Evolutionary conservation across 75 land plant genomes (phyloP).

Genomic region (Isoetes taiwanensis): DNA sequence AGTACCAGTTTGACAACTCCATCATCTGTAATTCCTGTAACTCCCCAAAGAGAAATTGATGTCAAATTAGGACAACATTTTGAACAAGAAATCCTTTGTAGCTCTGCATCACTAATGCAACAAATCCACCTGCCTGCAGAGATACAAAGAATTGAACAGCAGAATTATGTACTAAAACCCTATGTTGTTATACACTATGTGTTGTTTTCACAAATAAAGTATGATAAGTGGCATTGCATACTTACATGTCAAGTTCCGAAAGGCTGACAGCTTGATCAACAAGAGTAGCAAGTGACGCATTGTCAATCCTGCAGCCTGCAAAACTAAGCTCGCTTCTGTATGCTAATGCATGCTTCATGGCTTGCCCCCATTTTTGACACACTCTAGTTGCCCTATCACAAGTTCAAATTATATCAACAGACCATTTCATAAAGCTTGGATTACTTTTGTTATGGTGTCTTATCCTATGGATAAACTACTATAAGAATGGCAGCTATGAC

Average conservation of each 20-base stretch:
- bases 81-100: constrained; percentile 47
- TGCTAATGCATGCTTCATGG: constrained; percentile 47
- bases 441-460: too few relatives aligned
- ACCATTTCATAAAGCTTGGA: too few relatives aligned
- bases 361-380: constrained; percentile 71
- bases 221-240: too few relatives aligned
- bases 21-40: constrained; percentile 66
- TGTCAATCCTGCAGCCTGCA: constrained; percentile 71
- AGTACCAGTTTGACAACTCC: constrained; percentile 73
- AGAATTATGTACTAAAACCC: too few relatives aligned
- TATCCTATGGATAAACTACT: too few relatives aligned
- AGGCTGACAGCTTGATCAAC: constrained; percentile 40
- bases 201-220: too few relatives aligned
- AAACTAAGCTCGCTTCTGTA: constrained; percentile 60
- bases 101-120: constrained; percentile 62
- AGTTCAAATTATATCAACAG: too few relatives aligned
- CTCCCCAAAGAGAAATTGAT: constrained; percentile 79
- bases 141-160: too few relatives aligned
- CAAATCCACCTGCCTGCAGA: constrained; percentile 81
- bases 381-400: constrained; percentile 62
- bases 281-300: constrained; percentile 45
- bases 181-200: too few relatives aligned
- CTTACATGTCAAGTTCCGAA: constrained; percentile 69
- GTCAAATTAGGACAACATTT: constrained; percentile 55
- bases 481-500: too few relatives aligned